These are phyloP conservation scores for Lathyrus sativus DNA, from an alignment of 306 rosid genomes.

Conservation along the genomic window DNA sequence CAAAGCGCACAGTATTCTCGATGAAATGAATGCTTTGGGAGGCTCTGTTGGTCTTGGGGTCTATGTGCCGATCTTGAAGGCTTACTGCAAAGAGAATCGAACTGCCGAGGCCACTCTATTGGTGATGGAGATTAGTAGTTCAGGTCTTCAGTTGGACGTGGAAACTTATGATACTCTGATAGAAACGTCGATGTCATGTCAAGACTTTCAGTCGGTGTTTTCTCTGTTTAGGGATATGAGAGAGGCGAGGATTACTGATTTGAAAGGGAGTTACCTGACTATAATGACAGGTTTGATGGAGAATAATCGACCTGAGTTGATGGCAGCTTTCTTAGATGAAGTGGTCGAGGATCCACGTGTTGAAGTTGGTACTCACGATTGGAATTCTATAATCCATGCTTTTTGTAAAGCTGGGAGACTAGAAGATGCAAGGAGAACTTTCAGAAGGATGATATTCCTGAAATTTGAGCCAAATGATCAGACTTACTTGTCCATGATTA, in stretches of 20 bases:
- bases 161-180: slow-evolving; percentile 70
- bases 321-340: slow-evolving; percentile 97
- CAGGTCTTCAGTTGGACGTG: slow-evolving; percentile 71
- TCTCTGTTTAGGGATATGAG: slow-evolving; percentile 88
- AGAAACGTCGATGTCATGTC: slow-evolving; percentile 84
- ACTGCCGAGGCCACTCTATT: slow-evolving; percentile 82
- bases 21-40: slow-evolving; percentile 72
- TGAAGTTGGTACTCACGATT: slow-evolving; percentile 89
- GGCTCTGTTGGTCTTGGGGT: slow-evolving; percentile 85
- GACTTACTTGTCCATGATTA: slow-evolving; percentile 80
- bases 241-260: slow-evolving; percentile 69
- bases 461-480: slow-evolving; percentile 86
- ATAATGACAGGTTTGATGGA: slow-evolving; percentile 98
- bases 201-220: slow-evolving; percentile 90
- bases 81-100: slow-evolving; percentile 85
- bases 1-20: slow-evolving; percentile 81
- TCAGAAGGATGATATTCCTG: slow-evolving; percentile 87
- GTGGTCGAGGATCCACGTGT: slow-evolving; percentile 87
- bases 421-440: slow-evolving; percentile 93
- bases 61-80: slow-evolving; percentile 82
- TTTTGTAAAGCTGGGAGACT: slow-evolving; percentile 89
- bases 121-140: slow-evolving; percentile 79
- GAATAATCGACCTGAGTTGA: slow-evolving; percentile 87
- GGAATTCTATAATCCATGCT: slow-evolving; percentile 94
- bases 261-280: slow-evolving; percentile 85